Base-by-base conservation (phyloP, 345 rosid genomes). In the Syzygium oleosum region DNA sequence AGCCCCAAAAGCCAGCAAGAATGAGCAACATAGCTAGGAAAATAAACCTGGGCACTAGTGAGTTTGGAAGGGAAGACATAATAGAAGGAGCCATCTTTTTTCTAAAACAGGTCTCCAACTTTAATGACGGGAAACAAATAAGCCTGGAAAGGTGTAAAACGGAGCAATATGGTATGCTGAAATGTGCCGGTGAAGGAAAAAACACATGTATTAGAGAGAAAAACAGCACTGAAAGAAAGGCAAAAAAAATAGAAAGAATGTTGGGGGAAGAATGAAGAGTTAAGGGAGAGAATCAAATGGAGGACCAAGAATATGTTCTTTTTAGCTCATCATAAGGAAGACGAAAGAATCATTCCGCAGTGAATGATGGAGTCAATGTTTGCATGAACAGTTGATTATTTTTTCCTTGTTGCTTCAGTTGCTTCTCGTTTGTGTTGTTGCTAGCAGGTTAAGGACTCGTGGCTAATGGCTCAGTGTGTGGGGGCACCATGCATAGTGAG, bases 101-200 rank as follows among this genome's bases (percentile, higher is more conserved):
- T 3, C 85, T 85, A 8, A n/a, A 61, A 51, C 11, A 2, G 38
- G 77, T 73, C 55, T 84, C 80, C 73, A 86, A 84, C 73, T 84
- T 87, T 77, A 86, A 87, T 3, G 53, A 56, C 25, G n/a, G 31
- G 52, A 22, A 61, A 58, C 56, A 80, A 80, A 78, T 13, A 4
- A 84, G 27, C 85, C 21, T 68, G 68, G 51, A 52, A 52, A 73
- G 38, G 51, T 13, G 52, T 11, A 51, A 53, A 29, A 58, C 84
- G 93, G 93, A 88, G 90, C 80, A 90, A 89, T 56, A 43, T 43
- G 63, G 78, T 52, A 51, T 38, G 17, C 53, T 23, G 51, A 59
- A 85, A 34, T 85, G 52, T 15, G 6, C 52, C 87, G 23, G n/a
- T 10, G 25, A 65, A 65, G 34, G 87, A 58, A 29, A 63, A 85